These are phyloP conservation scores for Dimargaris cristalligena DNA, from an alignment of 192 early-diverging fungal genomes.

Conservation along the genomic window DNA sequence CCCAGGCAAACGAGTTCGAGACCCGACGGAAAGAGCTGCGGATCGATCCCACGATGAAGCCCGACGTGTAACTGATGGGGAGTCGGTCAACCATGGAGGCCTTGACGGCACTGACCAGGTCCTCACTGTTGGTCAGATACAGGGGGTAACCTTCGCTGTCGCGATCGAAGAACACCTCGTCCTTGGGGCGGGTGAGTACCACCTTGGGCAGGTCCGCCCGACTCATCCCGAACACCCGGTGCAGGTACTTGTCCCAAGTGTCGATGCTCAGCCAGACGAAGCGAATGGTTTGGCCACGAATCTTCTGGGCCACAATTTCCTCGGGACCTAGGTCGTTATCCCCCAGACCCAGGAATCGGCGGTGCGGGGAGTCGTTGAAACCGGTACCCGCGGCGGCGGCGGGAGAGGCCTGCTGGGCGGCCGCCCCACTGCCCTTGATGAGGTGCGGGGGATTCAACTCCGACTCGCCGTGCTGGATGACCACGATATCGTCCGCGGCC, in stretches of 20 bases:
- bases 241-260: constrained; percentile 43
- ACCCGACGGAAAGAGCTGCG: constrained; percentile 15
- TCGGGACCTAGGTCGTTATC: constrained; percentile 18
- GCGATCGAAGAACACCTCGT: constrained; percentile 21
- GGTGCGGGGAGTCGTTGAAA: constrained; percentile 12
- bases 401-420: background rate
- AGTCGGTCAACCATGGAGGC: constrained; percentile 23
- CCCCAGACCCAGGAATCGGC: constrained; percentile 17
- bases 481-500: constrained; percentile 2
- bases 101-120: constrained; percentile 21
- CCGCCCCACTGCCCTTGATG: background rate
- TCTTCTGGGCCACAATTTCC: constrained; percentile 9
- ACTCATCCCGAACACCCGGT: constrained; percentile 28
- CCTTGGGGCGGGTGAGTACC: constrained; percentile 32
- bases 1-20: constrained; percentile 14
- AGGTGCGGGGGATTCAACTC: constrained; percentile 12
- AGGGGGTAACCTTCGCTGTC: constrained; percentile 18
- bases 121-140: constrained; percentile 19
- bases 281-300: constrained; percentile 17
- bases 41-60: constrained; percentile 16
- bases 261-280: constrained; percentile 47
- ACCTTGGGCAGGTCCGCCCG: constrained; percentile 21
- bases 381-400: background rate
- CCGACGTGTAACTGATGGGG: constrained; percentile 18
- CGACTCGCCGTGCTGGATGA: constrained; percentile 13